These are phyloP conservation scores for Sonneratia alba DNA, from an alignment of 345 rosid genomes.

Conservation along the genomic window DNA sequence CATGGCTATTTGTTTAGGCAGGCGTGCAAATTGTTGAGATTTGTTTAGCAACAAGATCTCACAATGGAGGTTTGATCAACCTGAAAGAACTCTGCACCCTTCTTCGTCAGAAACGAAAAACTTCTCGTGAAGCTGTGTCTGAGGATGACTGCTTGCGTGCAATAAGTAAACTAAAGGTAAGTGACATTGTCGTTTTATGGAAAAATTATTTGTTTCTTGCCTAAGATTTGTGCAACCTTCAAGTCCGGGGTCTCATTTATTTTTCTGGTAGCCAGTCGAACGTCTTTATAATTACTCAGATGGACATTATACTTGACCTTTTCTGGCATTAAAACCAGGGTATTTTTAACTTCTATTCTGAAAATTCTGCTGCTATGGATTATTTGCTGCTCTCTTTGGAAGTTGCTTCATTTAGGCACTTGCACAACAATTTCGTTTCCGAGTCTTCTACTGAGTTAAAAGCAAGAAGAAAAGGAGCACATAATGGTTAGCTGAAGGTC, in stretches of 20 bases:
- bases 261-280: not conserved
- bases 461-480: too few relatives aligned
- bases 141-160: slow-evolving; percentile 97
- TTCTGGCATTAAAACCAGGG: not conserved
- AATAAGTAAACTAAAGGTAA: slow-evolving; percentile 85
- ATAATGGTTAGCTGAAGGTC: not conserved
- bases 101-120: slow-evolving; percentile 60
- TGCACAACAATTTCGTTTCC: too few relatives aligned
- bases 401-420: not conserved
- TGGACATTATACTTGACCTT: not conserved
- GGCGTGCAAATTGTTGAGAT: slow-evolving; percentile 92
- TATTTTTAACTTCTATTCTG: not conserved
- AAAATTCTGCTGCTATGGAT: not conserved
- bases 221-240: not conserved
- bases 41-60: slow-evolving; percentile 83
- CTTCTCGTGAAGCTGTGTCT: slow-evolving; percentile 68
- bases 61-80: slow-evolving; percentile 82
- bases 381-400: not conserved
- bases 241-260: not conserved
- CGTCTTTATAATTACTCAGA: not conserved
- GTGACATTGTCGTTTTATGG: not conserved
- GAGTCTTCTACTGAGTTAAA: too few relatives aligned
- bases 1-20: slow-evolving; percentile 32
- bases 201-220: not conserved
- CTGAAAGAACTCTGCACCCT: slow-evolving; percentile 69